These are phyloP conservation scores for Ophioceras dolichostomum DNA, from an alignment of 2,329 filamentous ascomycete species.

Conservation along the genomic window DNA sequence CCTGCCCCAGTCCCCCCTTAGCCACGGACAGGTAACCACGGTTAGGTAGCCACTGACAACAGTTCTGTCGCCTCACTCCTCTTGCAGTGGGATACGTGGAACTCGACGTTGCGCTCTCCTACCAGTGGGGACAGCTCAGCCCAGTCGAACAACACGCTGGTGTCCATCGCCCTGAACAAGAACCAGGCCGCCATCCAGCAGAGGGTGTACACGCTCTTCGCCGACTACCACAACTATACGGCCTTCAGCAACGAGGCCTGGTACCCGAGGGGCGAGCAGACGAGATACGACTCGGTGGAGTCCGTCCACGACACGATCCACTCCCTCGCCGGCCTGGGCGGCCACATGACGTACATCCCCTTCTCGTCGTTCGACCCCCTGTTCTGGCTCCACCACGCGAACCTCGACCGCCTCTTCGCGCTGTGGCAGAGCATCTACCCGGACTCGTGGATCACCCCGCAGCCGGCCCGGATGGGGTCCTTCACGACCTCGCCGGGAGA, in stretches of 20 bases:
- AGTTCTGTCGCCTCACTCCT: too few species aligned
- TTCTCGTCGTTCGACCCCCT: conserved; percentile 71
- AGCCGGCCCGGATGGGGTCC: conserved; percentile 40
- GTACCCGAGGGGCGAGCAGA: conserved; percentile 32
- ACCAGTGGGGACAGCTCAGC: conserved; percentile 25
- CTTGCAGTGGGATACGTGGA: conserved; percentile 43
- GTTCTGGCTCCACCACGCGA: conserved; percentile 65
- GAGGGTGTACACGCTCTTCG: conserved; percentile 55
- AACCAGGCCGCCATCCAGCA: conserved; percentile 43
- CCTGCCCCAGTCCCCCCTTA: too few species aligned
- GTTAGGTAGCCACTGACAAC: too few species aligned
- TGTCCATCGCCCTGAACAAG: conserved; percentile 38
- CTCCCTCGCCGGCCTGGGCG: conserved; percentile 43
- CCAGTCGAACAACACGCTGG: conserved; percentile 45
- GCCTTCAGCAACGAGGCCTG: conserved; percentile 59
- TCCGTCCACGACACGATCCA: conserved; percentile 53
- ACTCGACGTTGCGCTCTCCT: conserved; percentile 46
- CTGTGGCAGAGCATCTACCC: conserved; percentile 70
- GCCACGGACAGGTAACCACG: too few species aligned
- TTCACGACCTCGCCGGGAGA: conserved; percentile 46
- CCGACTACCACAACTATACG: conserved; percentile 54
- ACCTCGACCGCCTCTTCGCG: conserved; percentile 62
- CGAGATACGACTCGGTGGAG: conserved; percentile 51
- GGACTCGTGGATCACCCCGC: conserved; percentile 49
- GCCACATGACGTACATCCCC: conserved; percentile 59